These are phyloP conservation scores for Pichia heedii DNA, from an alignment of 805 yeast genomes.

Conservation along the genomic window DNA sequence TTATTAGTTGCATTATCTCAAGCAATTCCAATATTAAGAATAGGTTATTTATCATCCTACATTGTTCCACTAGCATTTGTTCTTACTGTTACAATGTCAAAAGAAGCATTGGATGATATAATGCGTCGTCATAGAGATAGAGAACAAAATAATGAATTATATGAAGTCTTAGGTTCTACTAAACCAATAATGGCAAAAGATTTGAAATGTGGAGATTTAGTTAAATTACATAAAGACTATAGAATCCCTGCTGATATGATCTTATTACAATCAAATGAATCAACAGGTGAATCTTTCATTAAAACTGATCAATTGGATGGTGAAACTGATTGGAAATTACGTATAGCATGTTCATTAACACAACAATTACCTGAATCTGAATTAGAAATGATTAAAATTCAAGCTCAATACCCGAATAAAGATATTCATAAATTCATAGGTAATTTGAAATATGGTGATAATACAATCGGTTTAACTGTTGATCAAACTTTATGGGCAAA, in stretches of 20 bases:
- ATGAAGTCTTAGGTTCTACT: constrained; percentile 51
- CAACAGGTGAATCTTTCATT: constrained; percentile 80
- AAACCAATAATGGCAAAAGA: constrained; percentile 45
- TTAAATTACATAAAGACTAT: constrained; percentile 66
- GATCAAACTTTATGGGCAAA: constrained; percentile 98
- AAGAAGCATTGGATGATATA: constrained; percentile 92
- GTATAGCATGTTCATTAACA: constrained; percentile 68
- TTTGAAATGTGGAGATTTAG: constrained; percentile 79
- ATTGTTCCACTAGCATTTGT: constrained; percentile 94
- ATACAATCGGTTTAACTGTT: constrained; percentile 57
- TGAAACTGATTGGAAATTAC: constrained; percentile 96
- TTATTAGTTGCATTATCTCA: constrained; percentile 91
- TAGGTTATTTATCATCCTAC: constrained; percentile 89
- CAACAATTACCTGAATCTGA: constrained; percentile 47
- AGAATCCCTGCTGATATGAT: constrained; percentile 94
- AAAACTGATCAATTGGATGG: constrained; percentile 98
- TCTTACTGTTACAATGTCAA: constrained; percentile 82
- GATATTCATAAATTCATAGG: constrained; percentile 79
- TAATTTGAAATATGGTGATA: constrained; percentile 49
- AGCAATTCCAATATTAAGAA: constrained; percentile 77
- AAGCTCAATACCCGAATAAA: constrained; percentile 75
- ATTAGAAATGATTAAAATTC: constrained; percentile 46
- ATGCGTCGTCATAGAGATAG: constrained; percentile 82
- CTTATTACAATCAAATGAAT: constrained; percentile 72
- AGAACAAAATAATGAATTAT: constrained; percentile 79